Base-by-base conservation (phyloP, 2,329 filamentous ascomycete genomes). In the Sclerotinia sclerotiorum region DNA sequence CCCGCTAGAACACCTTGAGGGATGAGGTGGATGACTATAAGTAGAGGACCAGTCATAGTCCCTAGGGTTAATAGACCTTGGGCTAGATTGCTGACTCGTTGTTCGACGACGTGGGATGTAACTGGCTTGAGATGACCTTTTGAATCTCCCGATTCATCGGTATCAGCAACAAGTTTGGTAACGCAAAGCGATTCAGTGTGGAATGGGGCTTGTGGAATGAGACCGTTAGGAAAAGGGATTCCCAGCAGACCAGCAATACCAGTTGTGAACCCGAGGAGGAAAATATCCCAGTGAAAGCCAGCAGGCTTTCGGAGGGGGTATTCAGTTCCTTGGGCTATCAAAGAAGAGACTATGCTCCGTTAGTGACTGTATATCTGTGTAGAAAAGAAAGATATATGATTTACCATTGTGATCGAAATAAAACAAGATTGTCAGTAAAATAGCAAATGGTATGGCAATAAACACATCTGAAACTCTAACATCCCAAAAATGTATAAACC, bases 401-500 rank as follows among this genome's bases (percentile, higher is more conserved):
- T 70, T 81, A 91, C 90, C 90, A 73, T 95, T 96, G 76, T 96
- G 93, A 76, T 96, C 93, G 77, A 95, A 96, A 81, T 90, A 96
- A 77, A 97, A 97, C 5, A 97, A 80, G 29, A 96, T 88, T 0
- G 93, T 97, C 21, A 97, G 82, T 1, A 97, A 82, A 46, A 96
- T 76, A 0, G 92, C 93, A 80, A 97, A 97, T 0, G 93, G 93
- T n/a, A 96, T 85, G 1, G 93, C 93, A 55, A 93, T 82, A 76
- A 97, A 97, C 8, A 95, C 84, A 68, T 96, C 89, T 0, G 84
- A 84, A 7, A 90, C 87, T 57, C 81, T 82, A 66, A 96, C 84
- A 72, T 94, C 84, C 92, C 92, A 95, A 74, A 97, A 94, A 71
- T 87, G 83, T 35, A 97, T 87, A 66, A 96, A 84, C 93, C 93